Evolutionary conservation across 1,284 basidiomycete species (phyloP).

Genomic region (Spongispora temasekensis): DNA sequence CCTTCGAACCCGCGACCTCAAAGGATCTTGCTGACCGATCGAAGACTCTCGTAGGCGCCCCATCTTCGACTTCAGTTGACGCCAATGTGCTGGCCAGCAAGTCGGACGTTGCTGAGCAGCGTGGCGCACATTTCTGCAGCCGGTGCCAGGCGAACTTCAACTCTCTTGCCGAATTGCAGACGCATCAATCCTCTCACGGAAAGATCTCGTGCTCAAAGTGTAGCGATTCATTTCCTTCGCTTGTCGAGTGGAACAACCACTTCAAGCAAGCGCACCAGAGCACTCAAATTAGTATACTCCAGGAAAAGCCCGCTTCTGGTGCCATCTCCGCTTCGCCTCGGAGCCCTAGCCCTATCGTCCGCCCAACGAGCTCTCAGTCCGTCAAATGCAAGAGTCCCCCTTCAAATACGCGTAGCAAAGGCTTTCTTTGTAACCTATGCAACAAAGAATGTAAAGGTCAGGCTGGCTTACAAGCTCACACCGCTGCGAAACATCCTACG

Average conservation of each 20-base stretch:
- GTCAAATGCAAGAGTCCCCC: slow-evolving; percentile 5
- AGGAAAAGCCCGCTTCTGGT: slow-evolving; percentile 4
- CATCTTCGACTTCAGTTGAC: background rate
- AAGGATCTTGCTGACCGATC: slow-evolving; percentile 3
- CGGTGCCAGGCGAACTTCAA: slow-evolving; percentile 23
- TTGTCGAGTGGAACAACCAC: slow-evolving; percentile 33
- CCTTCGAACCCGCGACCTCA: slow-evolving; percentile 5
- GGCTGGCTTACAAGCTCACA: slow-evolving; percentile 27
- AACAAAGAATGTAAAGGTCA: slow-evolving; percentile 27
- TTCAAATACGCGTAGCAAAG: slow-evolving; percentile 12
- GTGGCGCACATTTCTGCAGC: slow-evolving; percentile 17
- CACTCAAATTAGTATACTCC: slow-evolving; percentile 6
- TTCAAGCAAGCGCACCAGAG: slow-evolving; percentile 22
- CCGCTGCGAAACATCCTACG: slow-evolving; percentile 28
- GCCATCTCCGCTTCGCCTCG: slow-evolving; percentile 6
- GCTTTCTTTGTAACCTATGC: slow-evolving; percentile 26
- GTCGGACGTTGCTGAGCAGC: slow-evolving; percentile 3
- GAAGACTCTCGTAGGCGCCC: slow-evolving; percentile 3
- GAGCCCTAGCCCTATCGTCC: slow-evolving; percentile 18
- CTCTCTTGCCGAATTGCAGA: slow-evolving; percentile 22
- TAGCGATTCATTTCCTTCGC: slow-evolving; percentile 18
- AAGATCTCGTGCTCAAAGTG: slow-evolving; percentile 33
- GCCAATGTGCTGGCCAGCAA: slow-evolving; percentile 1
- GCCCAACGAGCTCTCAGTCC: slow-evolving; percentile 19
- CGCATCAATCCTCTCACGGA: slow-evolving; percentile 23